Evolutionary conservation across 73 alveolate genomes (phyloP).

Genomic region (Symbiodinium pilosum): DNA sequence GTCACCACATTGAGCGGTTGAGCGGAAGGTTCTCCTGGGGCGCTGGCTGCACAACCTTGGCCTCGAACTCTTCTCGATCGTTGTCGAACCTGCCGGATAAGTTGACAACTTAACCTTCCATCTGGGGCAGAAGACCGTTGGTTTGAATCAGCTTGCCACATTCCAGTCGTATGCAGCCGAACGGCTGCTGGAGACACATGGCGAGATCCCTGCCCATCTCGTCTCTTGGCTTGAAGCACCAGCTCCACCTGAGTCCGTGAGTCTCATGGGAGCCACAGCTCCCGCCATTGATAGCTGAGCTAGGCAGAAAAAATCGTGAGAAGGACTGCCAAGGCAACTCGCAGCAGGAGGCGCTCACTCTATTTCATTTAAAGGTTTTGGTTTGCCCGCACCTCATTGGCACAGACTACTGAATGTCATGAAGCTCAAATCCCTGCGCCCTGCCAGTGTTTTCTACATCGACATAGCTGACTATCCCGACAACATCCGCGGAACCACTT

Average conservation of each 20-base stretch:
- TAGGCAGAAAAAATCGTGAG: neutral
- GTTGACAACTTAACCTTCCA: neutral
- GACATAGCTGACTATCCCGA: too few relatives aligned
- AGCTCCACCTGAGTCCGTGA: conserved; percentile 44
- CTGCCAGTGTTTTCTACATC: too few relatives aligned
- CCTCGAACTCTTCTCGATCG: conserved; percentile 78
- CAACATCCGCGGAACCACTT: too few relatives aligned
- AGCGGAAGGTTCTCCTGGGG: neutral
- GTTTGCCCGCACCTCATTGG: too few relatives aligned
- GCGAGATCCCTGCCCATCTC: conserved; percentile 87
- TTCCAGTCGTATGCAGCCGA: neutral
- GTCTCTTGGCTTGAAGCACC: conserved; percentile 86
- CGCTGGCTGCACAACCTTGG: conserved; percentile 39
- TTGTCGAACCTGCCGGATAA: conserved; percentile 41
- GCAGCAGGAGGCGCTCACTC: too few relatives aligned
- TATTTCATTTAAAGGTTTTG: too few relatives aligned
- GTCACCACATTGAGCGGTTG: neutral
- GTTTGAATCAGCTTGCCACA: too few relatives aligned
- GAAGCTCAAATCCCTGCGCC: too few relatives aligned
- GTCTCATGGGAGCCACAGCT: neutral
- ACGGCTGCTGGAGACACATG: conserved; percentile 55
- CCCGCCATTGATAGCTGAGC: neutral
- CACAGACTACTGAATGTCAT: too few relatives aligned
- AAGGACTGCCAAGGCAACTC: too few relatives aligned
- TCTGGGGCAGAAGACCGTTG: too few relatives aligned